phyloP scores from a whole-genome alignment of 495 filamentous ascomycete species.

The Penicillium mononematosum region DNA sequence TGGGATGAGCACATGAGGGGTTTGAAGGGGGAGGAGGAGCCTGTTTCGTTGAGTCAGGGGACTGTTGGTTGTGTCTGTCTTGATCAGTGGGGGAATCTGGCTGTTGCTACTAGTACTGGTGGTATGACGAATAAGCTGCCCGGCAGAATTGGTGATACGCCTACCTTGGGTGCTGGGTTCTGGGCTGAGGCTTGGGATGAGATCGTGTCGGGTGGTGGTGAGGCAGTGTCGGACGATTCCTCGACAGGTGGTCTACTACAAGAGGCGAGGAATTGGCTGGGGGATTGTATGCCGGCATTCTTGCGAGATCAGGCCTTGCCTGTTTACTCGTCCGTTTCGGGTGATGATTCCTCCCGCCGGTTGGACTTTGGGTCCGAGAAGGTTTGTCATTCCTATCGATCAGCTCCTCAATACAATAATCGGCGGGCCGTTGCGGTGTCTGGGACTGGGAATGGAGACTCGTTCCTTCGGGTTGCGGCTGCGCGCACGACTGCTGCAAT shows the following conservation, averaged over 20 bases:
- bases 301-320: constrained; percentile 4
- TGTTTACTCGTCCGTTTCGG: constrained; percentile 12
- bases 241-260: constrained; percentile 1
- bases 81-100: constrained; percentile 68
- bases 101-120: constrained; percentile 81
- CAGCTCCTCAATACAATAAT: constrained; percentile 6
- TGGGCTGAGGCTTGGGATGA: constrained; percentile 84
- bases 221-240: neutral
- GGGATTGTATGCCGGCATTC: constrained; percentile 53
- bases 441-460: constrained; percentile 88
- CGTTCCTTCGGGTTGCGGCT: constrained; percentile 74
- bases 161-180: constrained; percentile 80
- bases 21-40: constrained; percentile 48
- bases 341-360: neutral
- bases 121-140: constrained; percentile 87
- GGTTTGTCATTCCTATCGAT: constrained; percentile 5
- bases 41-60: constrained; percentile 57
- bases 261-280: constrained; percentile 25
- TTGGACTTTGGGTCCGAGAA: neutral
- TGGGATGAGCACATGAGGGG: constrained; percentile 82
- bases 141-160: constrained; percentile 84
- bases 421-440: constrained; percentile 66
- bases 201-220: constrained; percentile 8
- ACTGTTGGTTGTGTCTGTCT: constrained; percentile 82
- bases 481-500: constrained; percentile 71